phyloP scores from a whole-genome alignment of 331 rosid species.

The Pyracantha coccinea region DNA sequence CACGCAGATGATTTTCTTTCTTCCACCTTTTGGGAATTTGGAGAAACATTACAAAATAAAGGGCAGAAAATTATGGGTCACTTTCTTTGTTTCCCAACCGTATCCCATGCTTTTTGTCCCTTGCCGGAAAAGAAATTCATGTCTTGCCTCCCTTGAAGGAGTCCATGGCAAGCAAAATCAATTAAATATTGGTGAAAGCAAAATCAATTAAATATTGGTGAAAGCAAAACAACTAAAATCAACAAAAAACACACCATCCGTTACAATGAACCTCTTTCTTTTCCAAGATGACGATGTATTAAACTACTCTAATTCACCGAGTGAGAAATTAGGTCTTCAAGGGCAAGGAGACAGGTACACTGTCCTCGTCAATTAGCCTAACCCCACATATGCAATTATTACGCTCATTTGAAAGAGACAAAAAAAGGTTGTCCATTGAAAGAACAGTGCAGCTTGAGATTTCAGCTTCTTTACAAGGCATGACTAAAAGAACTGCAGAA shows the following conservation, averaged over 20 bases:
- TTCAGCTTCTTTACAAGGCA: background rate
- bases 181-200: conserved; percentile 37
- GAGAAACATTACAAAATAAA: background rate
- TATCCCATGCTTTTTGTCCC: conserved; percentile 78
- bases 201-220: conserved; percentile 37
- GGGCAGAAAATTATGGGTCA: conserved; percentile 29
- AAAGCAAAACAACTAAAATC: conserved; percentile 10
- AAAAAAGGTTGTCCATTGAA: background rate
- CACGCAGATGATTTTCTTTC: no score
- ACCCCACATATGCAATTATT: background rate
- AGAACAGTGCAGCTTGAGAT: background rate
- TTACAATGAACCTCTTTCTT: no score
- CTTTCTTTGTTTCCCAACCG: conserved; percentile 47
- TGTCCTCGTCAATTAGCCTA: no score
- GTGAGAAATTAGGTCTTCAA: no score
- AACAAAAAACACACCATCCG: no score
- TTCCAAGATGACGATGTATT: no score
- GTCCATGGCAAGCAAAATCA: conserved; percentile 39
- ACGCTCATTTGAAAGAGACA: background rate
- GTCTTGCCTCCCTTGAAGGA: conserved; percentile 72
- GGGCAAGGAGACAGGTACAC: no score
- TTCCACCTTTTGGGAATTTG: conserved; percentile 9
- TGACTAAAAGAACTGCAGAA: background rate
- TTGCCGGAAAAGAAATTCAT: conserved; percentile 56
- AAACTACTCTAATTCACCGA: no score